Evolutionary conservation across 148 eudicot species (phyloP), one percentile per base, ranked within the genome.

Genomic region (Fagopyrum esculentum): DNA sequence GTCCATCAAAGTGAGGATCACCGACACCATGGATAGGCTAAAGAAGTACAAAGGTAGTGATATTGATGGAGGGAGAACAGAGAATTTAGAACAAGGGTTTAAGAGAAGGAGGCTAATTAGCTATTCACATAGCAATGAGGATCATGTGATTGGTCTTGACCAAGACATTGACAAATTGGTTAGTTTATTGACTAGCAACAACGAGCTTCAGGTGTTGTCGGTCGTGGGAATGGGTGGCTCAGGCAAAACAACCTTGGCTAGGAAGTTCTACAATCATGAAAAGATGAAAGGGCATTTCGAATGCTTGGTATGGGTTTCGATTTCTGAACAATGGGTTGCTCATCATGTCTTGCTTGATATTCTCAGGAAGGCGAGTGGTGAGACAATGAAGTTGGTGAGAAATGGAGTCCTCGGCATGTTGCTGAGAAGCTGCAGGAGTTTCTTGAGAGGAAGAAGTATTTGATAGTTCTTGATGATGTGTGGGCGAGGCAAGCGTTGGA

Each of bases 391-490:
- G 10, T 13, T 13, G 16, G 17, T 9, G 69, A 71, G 15, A 11
- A 0, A 7, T 56, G 56, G 70, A 71, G 79, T 47, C 35, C 10
- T 35, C 45, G 19, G n/a, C 29, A 55, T 6, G 9, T 71, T 4
- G 75, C 26, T 0, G 75, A 29, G 13, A 35, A 71, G 68, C 47
- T 77, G 6, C 61, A 45, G 1, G 9, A 5, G 0, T 52, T 6
- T 77, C 17, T 69, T 16, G 52, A 69, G 45, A 4, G n/a, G 2
- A 45, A 56, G 26, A 17, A 19, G 30, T 77, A 55, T 30, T 22
- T 77, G 52, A 51, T 77, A 29, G 74, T 77, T 26, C 79, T 77
- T 46, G 79, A 71, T 11, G 79, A 77, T 12, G 68, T 77, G 19
- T 77, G 79, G 79, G 19, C 22, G 35, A 15, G 45, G 47, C 10